phyloP scores from a whole-genome alignment of 2,329 filamentous ascomycete species.

The Xylaria sp. region DNA sequence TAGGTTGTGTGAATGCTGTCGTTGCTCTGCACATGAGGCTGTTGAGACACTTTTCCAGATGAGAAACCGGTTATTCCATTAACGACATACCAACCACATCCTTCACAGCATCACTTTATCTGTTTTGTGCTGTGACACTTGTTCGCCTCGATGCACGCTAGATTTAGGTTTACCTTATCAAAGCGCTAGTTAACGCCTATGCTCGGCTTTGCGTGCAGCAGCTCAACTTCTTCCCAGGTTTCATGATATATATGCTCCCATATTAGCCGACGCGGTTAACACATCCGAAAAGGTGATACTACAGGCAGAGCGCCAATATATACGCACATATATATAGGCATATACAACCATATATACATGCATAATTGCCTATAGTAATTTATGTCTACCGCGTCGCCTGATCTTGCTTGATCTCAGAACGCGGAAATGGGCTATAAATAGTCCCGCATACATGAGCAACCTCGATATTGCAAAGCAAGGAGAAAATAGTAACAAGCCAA shows the following conservation, averaged over 20 bases:
- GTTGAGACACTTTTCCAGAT: not conserved
- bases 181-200: not conserved
- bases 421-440: conserved; percentile 32
- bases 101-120: not conserved
- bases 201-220: conserved; percentile 10
- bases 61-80: not conserved
- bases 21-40: not conserved
- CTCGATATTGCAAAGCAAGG: conserved; percentile 12
- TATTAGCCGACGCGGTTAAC: conserved; percentile 35
- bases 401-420: conserved; percentile 20
- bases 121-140: not conserved
- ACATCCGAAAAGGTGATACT: conserved; percentile 31
- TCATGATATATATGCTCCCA: conserved; percentile 21
- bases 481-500: conserved; percentile 23
- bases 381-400: conserved; percentile 26
- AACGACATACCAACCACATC: not conserved
- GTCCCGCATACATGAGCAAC: conserved; percentile 11
- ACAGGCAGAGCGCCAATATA: conserved; percentile 18
- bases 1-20: not conserved
- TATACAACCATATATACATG: conserved; percentile 26
- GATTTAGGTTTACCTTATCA: not conserved
- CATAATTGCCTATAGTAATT: conserved; percentile 26
- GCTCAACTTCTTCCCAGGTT: conserved; percentile 5
- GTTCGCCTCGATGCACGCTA: not conserved
- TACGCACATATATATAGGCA: conserved; percentile 29